These are phyloP conservation scores for Phytomonas sp. DNA, from an alignment of 208 protist genomes.

Conservation along the genomic window DNA sequence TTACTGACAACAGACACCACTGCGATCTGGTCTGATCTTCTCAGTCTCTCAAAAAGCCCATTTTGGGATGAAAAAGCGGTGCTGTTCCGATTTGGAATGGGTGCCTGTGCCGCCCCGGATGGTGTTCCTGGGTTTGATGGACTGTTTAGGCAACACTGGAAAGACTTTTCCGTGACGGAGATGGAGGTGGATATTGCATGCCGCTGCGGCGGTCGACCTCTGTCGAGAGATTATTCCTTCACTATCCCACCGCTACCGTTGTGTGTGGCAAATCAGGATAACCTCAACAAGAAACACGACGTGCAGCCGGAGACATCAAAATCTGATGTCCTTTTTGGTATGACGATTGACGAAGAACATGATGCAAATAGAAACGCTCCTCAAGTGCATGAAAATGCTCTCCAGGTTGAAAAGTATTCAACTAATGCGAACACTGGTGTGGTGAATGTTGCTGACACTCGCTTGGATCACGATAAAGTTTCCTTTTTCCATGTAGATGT, in stretches of 20 bases:
- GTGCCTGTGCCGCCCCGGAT: slow-evolving; percentile 26
- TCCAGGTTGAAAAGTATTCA: neutral
- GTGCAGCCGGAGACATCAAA: neutral
- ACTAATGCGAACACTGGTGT: neutral
- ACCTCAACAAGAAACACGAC: neutral
- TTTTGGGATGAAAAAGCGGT: slow-evolving; percentile 52
- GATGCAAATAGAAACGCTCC: neutral
- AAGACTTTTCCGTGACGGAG: slow-evolving; percentile 74
- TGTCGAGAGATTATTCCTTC: slow-evolving; percentile 37
- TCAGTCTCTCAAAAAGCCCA: slow-evolving; percentile 28
- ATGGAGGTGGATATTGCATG: slow-evolving; percentile 48
- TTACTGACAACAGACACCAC: slow-evolving; percentile 10
- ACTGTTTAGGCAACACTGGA: slow-evolving; percentile 67
- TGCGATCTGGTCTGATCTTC: slow-evolving; percentile 12
- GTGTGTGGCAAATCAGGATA: slow-evolving; percentile 6
- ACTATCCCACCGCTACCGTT: slow-evolving; percentile 42
- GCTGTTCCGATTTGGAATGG: slow-evolving; percentile 71
- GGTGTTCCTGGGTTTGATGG: slow-evolving; percentile 36
- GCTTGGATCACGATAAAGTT: slow-evolving; percentile 9
- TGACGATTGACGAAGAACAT: neutral
- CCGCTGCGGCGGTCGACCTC: slow-evolving; percentile 19
- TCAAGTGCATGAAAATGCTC: neutral
- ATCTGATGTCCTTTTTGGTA: neutral
- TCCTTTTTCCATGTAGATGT: slow-evolving; percentile 69
- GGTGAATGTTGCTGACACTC: neutral